Base-by-base conservation (phyloP, 129 eudicot genomes). In the Apium graveolens region DNA sequence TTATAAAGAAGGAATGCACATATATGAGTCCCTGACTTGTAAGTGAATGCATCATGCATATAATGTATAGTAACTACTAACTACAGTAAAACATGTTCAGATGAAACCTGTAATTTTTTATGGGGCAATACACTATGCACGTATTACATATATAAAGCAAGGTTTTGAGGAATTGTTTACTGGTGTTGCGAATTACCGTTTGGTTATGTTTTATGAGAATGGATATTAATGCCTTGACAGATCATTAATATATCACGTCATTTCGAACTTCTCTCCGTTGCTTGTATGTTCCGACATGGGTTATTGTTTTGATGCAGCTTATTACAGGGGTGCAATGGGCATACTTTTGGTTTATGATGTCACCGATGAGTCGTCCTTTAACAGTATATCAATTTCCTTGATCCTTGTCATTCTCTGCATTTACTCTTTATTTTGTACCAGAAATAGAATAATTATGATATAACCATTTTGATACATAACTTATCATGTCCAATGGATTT, bases 261-360 rank as follows among this genome's bases (percentile, higher is more conserved):
- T 57, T 24, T 8, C 13, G 5, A 57, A 57, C 31, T 57, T 57
- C 65, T 57, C n/a, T 57, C 31, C 31, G 0, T 57, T 14, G 9
- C 65, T 66, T 66, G 1, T 29, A 27, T 29, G 71, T 53, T 45
- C 51, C 31, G 18, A 63, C 65, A 17, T 77, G 29, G 10, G 20
- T 70, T 70, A 62, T 78, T 38, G 7, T 62, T 79, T 11, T 66
- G 75, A 48, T 77, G 74, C 79, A 88, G 89, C 92, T 88, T 88
- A 88, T 82, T 88, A 88, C 85, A 84, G 89, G 82, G 92, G 92
- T 26, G 92, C 90, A 80, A 89, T 89, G 92, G 92, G 92, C 32
- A 89, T 89, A 77, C 74, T 89, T 82, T 73, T 89, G 88, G 92
- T 86, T 79, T 86, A 86, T 35, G 92, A 88, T 80, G 92, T 88